These are phyloP conservation scores for Serendipita sp. DNA, from an alignment of 768 basidiomycete genomes.

Conservation along the genomic window DNA sequence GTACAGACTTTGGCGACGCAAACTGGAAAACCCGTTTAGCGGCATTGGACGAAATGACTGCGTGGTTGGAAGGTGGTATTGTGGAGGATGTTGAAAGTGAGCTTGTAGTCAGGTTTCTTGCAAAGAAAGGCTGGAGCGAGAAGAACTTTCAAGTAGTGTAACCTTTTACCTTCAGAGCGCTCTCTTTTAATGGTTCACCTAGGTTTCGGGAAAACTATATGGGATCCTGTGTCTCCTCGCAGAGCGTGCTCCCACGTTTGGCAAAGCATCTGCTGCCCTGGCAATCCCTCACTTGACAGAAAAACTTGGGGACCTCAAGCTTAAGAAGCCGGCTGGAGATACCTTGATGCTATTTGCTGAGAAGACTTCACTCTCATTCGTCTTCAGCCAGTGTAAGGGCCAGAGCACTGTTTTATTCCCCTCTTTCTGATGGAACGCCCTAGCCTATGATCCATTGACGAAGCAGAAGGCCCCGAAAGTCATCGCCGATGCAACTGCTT, in stretches of 20 bases:
- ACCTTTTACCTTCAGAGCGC: not conserved
- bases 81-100: constrained; percentile 64
- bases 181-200: constrained; percentile 7
- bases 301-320: constrained; percentile 88
- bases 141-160: constrained; percentile 88
- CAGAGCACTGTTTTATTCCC: constrained; percentile 7
- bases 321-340: constrained; percentile 93
- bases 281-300: constrained; percentile 71
- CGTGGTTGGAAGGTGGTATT: constrained; percentile 56
- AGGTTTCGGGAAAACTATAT: constrained; percentile 89
- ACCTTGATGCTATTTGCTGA: constrained; percentile 70
- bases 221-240: constrained; percentile 57
- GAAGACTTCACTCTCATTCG: constrained; percentile 86
- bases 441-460: constrained; percentile 82
- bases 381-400: constrained; percentile 64
- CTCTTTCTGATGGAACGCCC: not conserved
- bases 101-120: constrained; percentile 69
- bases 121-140: constrained; percentile 93
- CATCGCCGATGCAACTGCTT: constrained; percentile 72
- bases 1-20: constrained; percentile 60
- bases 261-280: constrained; percentile 68
- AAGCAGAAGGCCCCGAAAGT: constrained; percentile 98
- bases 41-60: constrained; percentile 68
- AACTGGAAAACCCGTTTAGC: constrained; percentile 90
- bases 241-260: constrained; percentile 65